phyloP scores from a whole-genome alignment of 1,284 basidiomycete genomes.

The Pulchroboletus neoregius region DNA sequence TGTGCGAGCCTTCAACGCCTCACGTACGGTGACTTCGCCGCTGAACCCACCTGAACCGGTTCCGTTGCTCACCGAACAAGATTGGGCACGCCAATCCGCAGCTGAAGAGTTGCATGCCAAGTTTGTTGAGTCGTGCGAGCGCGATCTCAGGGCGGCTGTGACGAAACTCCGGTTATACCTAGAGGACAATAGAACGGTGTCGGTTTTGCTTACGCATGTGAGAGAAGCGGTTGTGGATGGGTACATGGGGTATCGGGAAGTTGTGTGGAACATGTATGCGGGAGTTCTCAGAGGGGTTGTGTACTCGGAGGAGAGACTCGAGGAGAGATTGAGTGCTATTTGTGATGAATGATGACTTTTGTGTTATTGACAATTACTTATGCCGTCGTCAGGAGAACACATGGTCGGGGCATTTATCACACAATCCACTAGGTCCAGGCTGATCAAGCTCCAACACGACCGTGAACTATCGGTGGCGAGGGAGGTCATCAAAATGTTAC shows the following conservation, averaged over 20 bases:
- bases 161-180: conserved; percentile 68
- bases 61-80: conserved; percentile 32
- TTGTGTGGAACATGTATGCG: conserved; percentile 40
- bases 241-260: conserved; percentile 66
- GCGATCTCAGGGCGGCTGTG: conserved; percentile 54
- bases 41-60: conserved; percentile 11
- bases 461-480: no score
- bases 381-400: no score
- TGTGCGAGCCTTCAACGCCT: conserved; percentile 36
- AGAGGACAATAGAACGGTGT: conserved; percentile 73
- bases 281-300: conserved; percentile 36
- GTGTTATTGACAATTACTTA: neutral
- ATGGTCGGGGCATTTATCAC: no score
- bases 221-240: conserved; percentile 69
- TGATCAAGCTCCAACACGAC: no score
- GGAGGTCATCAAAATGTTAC: no score
- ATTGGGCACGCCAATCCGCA: conserved; percentile 46
- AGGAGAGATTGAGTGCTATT: conserved; percentile 27
- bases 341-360: conserved; percentile 23
- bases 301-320: conserved; percentile 36
- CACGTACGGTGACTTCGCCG: conserved; percentile 15
- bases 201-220: conserved; percentile 72
- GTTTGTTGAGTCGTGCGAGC: conserved; percentile 50
- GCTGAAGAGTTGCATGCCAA: conserved; percentile 49
- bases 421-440: no score